Conservation (phyloP, 495 filamentous ascomycete species). For the Trichocladium uniseriatum region DNA sequence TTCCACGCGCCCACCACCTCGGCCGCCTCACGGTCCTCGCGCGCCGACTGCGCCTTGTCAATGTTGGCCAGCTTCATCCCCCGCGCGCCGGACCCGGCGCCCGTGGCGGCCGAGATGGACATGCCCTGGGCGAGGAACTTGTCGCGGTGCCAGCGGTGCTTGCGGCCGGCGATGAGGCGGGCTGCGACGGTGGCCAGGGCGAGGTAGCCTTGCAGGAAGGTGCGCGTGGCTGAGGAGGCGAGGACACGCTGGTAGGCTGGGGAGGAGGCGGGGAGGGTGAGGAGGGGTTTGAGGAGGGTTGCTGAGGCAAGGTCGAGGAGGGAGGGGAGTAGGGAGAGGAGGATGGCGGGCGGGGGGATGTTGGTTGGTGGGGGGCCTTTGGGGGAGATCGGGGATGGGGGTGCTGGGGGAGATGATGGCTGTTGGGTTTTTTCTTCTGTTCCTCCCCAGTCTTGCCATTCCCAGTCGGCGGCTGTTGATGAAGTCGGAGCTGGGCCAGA, state of each 20-base stretch:
- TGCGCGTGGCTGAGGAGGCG: conserved; percentile 43
- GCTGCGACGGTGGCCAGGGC: conserved; percentile 57
- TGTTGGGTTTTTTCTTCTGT: conserved; percentile 8
- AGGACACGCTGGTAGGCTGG: conserved; percentile 45
- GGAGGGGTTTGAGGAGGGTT: conserved; percentile 47
- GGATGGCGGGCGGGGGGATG: conserved; percentile 75
- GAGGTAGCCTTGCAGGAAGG: conserved; percentile 47
- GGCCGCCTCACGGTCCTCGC: conserved; percentile 79
- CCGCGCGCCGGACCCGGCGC: conserved; percentile 48
- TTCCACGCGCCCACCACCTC: conserved; percentile 71
- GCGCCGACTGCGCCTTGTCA: conserved; percentile 66
- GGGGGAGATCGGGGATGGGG: no score
- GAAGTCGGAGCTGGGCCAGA: conserved; percentile 4
- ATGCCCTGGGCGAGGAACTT: conserved; percentile 75
- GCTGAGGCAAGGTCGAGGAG: conserved; percentile 49
- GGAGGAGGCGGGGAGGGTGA: conserved; percentile 40
- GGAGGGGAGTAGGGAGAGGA: conserved; percentile 65
- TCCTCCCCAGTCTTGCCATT: conserved; percentile 33
- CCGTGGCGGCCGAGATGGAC: conserved; percentile 60
- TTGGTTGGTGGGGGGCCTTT: conserved; percentile 65
- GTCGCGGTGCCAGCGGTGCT: conserved; percentile 83
- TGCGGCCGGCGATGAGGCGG: conserved; percentile 77
- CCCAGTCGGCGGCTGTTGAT: conserved; percentile 23
- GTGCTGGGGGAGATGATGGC: neutral
- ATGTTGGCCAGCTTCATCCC: conserved; percentile 87